These are phyloP conservation scores for Pseudopithomyces maydicus DNA, from an alignment of 2,329 filamentous ascomycete species.

Conservation along the genomic window DNA sequence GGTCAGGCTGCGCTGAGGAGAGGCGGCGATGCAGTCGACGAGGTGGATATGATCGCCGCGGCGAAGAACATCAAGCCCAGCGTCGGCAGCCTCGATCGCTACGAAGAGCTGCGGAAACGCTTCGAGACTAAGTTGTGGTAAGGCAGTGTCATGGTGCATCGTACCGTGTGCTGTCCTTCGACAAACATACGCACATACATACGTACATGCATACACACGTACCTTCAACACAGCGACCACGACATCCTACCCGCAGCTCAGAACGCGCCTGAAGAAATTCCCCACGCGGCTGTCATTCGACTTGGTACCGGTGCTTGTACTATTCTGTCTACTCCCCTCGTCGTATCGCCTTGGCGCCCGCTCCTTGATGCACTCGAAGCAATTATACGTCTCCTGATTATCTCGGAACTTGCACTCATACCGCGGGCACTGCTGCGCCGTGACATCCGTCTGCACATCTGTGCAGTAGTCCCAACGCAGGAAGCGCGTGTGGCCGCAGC, in stretches of 20 bases:
- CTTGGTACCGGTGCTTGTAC: not conserved
- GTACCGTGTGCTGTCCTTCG: not conserved
- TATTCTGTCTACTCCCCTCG: not conserved
- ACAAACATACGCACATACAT: too few species aligned
- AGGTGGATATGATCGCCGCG: conserved; percentile 54
- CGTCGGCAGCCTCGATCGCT: conserved; percentile 63
- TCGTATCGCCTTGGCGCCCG: not conserved
- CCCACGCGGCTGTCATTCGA: not conserved
- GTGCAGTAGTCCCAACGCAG: conserved; percentile 9
- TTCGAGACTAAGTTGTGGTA: conserved; percentile 44
- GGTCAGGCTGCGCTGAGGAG: conserved; percentile 61
- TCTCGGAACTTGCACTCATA: conserved; percentile 1
- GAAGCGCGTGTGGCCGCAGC: conserved; percentile 11
- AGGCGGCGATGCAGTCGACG: conserved; percentile 50
- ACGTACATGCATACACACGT: too few species aligned
- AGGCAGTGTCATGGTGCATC: not conserved
- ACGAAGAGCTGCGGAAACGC: conserved; percentile 58
- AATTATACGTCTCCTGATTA: conserved; percentile 11
- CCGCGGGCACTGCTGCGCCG: not conserved
- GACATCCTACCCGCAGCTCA: not conserved
- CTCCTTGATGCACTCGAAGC: conserved; percentile 16
- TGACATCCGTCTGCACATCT: not conserved
- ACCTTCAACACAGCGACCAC: not conserved
- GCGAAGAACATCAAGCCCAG: conserved; percentile 52
- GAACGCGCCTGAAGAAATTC: not conserved